Evolutionary conservation across 2,329 filamentous ascomycete genomes (phyloP).

Genomic region (Ophiognomonia clavigignenti-juglandacearum): DNA sequence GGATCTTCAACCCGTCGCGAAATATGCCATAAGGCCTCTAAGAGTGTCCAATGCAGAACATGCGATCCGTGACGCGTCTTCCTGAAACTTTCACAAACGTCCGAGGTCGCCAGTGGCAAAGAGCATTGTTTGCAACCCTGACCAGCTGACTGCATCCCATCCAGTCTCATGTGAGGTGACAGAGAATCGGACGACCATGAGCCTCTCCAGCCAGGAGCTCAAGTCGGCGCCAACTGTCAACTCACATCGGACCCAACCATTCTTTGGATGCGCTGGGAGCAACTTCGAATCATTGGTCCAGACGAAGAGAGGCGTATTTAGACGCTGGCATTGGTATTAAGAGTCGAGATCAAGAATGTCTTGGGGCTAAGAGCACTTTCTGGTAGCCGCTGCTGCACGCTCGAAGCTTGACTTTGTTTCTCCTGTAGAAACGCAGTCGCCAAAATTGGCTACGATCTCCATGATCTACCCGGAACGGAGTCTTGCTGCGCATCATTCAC

Average conservation of each 20-base stretch:
- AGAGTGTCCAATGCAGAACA: not conserved
- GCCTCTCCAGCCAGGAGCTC: not conserved
- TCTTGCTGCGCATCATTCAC: not conserved
- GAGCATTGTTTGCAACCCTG: not conserved
- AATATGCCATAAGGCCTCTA: not conserved
- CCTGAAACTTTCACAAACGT: not conserved
- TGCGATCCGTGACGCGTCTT: not conserved
- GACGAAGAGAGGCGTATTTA: no score
- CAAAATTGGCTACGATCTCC: not conserved
- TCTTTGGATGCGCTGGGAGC: no score
- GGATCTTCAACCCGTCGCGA: not conserved
- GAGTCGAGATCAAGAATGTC: not conserved
- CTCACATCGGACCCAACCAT: no score
- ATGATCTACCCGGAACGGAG: not conserved
- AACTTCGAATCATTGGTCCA: no score
- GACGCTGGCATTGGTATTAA: no score
- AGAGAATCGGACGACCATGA: not conserved
- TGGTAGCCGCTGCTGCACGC: not conserved
- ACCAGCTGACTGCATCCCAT: constrained; percentile 2
- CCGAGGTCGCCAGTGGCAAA: not conserved
- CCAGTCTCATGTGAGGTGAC: constrained; percentile 1
- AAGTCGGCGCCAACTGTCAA: no score
- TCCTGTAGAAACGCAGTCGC: not conserved
- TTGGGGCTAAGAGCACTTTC: not conserved
- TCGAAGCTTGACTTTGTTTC: no score